phyloP scores from a whole-genome alignment of 768 basidiomycete genomes.

The Clitopilus passeckerianus region DNA sequence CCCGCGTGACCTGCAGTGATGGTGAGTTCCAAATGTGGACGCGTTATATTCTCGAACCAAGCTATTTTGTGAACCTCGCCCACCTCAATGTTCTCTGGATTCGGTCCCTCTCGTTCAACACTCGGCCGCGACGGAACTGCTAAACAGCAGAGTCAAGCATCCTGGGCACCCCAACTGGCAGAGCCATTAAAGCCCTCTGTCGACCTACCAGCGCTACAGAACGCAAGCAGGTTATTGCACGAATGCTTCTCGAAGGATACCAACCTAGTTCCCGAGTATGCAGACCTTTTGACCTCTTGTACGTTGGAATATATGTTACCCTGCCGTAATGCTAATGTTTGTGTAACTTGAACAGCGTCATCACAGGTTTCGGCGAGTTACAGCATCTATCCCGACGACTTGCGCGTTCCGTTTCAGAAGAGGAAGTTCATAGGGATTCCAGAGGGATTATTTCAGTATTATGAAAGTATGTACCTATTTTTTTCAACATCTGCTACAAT shows the following conservation, averaged over 20 bases:
- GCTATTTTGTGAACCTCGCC: not conserved
- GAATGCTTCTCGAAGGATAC: slow-evolving; percentile 71
- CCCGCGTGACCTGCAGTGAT: not conserved
- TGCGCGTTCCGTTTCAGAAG: slow-evolving; percentile 77
- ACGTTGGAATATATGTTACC: slow-evolving; percentile 17
- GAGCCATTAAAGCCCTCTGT: slow-evolving; percentile 21
- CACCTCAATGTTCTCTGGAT: slow-evolving; percentile 13
- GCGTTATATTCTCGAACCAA: slow-evolving; percentile 5
- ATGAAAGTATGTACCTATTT: slow-evolving; percentile 50
- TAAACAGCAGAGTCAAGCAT: not conserved
- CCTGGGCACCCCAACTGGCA: slow-evolving; percentile 20
- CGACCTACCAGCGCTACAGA: slow-evolving; percentile 59
- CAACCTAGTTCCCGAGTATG: slow-evolving; percentile 70
- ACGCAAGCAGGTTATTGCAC: slow-evolving; percentile 61
- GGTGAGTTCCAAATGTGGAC: slow-evolving; percentile 1
- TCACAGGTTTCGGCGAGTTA: slow-evolving; percentile 72
- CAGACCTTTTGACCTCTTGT: slow-evolving; percentile 63
- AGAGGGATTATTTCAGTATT: slow-evolving; percentile 73
- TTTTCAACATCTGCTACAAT: not conserved
- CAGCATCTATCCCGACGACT: slow-evolving; percentile 73
- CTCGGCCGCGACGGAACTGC: slow-evolving; percentile 3
- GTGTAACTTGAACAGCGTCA: slow-evolving; percentile 36
- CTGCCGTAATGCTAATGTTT: slow-evolving; percentile 4
- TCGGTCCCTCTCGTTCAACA: slow-evolving; percentile 13
- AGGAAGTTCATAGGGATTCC: slow-evolving; percentile 72